phyloP scores from a whole-genome alignment of 2,329 filamentous ascomycete species.

The Epicoccum sorghinum region DNA sequence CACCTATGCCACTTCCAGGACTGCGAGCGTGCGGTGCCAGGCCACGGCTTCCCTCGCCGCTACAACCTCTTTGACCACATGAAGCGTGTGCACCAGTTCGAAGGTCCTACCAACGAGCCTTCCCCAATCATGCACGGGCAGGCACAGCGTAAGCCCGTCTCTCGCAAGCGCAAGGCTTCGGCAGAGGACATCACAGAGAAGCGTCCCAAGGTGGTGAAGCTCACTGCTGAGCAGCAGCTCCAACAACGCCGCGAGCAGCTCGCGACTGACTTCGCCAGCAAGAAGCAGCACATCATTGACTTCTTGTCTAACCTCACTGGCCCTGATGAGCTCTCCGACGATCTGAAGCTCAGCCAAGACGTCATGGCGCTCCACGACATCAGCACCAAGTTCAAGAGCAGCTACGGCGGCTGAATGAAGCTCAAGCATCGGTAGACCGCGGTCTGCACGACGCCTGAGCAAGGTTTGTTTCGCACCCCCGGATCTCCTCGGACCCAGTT shows the following conservation, averaged over 20 bases:
- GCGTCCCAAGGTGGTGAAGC: constrained; percentile 41
- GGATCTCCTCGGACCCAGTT: constrained; percentile 25
- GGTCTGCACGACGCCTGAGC: constrained; percentile 26
- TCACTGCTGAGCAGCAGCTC: constrained; percentile 42
- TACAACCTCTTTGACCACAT: constrained; percentile 98
- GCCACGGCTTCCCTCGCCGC: constrained; percentile 89
- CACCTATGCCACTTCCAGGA: constrained; percentile 87
- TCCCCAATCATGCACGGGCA: constrained; percentile 35
- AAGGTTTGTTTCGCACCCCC: constrained; percentile 40
- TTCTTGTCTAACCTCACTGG: constrained; percentile 38
- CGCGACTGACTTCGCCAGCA: constrained; percentile 39
- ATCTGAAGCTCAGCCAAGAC: constrained; percentile 45
- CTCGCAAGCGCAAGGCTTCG: constrained; percentile 45
- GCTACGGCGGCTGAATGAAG: constrained; percentile 41
- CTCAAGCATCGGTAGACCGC: constrained; percentile 19
- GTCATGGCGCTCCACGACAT: constrained; percentile 44
- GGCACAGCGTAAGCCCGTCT: constrained; percentile 32
- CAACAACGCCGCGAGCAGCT: constrained; percentile 41
- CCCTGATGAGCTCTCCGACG: constrained; percentile 43
- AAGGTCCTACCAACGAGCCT: constrained; percentile 41
- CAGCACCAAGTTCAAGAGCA: constrained; percentile 41
- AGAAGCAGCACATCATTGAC: constrained; percentile 45
- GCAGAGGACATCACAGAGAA: constrained; percentile 41
- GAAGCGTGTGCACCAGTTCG: constrained; percentile 83
- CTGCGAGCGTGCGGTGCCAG: constrained; percentile 80